Evolutionary conservation across 108 stramenopile species (phyloP), one percentile per base, ranked within the genome.

Genomic region (Epipyxis sp.): DNA sequence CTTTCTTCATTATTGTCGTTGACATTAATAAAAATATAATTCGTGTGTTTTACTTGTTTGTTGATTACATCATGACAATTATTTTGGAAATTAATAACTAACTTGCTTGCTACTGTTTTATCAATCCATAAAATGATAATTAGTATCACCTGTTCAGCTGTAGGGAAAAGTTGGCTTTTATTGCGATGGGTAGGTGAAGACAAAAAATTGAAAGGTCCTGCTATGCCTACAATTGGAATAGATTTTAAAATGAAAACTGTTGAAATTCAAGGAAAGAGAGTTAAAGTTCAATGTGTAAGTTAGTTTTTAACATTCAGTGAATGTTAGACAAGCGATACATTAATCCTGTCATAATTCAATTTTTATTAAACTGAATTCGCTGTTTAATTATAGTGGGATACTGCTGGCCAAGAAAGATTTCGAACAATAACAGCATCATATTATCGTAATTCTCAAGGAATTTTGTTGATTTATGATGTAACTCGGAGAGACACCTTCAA

Each of bases 381-480:
- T 50, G 6, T 6, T 65, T 25, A 32, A 10, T 10, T 35, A 65
- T 65, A 65, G 76, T 98, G 97, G 97, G 97, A 98, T 84, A 98
- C 95, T 1, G 97, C 97, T 34, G 97, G 96, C 32, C 97, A 97
- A 77, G 96, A 97, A 69, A 90, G 88, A 20, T 90, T 89, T 71
- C 82, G 88, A 40, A 90, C 88, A 45, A 89, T 90, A 58, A 89
- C 89, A 0, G 83, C 81, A 39, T 85, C 86, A 59, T 90, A 90
- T 78, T 90, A 89, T 59, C 82, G 86, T 30, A 87, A 81, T 29
- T 81, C 84, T 27, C 97, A 99, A 84, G 97, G 99, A 39, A 94
- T 98, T 54, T 81, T 98, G 68, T 90, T 98, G 20, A 95, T 97
- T 65, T 99, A 99, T 86, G 98, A 99, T 83, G 94, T 99, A 0